phyloP scores from a whole-genome alignment of 805 yeast species.

The Kazachstania kunashirensis region DNA sequence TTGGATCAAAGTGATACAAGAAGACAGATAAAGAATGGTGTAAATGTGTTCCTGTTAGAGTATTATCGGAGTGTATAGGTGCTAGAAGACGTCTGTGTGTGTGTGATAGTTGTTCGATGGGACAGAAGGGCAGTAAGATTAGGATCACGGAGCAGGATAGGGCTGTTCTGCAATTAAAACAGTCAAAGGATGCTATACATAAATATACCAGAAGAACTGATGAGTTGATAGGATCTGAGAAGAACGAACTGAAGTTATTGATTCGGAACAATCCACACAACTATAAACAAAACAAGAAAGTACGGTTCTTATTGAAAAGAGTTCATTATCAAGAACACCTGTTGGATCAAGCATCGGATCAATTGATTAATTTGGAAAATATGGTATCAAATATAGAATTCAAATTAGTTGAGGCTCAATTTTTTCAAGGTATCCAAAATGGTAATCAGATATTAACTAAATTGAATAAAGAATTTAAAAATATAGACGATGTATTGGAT shows the following conservation, averaged over 20 bases:
- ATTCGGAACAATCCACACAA: constrained; percentile 32
- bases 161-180: constrained; percentile 77
- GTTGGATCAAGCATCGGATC: constrained; percentile 63
- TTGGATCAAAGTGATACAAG: too few species aligned
- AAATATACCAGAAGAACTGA: constrained; percentile 52
- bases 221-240: constrained; percentile 51
- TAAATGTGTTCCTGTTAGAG: too few species aligned
- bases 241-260: constrained; percentile 26
- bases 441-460: constrained; percentile 72
- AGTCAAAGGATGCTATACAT: constrained; percentile 76
- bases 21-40: too few species aligned
- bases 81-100: too few species aligned
- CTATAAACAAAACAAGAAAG: constrained; percentile 51
- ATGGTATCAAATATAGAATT: constrained; percentile 77
- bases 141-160: constrained; percentile 75
- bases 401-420: constrained; percentile 80
- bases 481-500: constrained; percentile 75
- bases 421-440: constrained; percentile 64
- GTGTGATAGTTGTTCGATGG: constrained; percentile 28
- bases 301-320: constrained; percentile 50
- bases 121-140: constrained; percentile 36
- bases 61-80: too few species aligned
- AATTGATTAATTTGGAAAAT: constrained; percentile 68
- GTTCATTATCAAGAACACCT: constrained; percentile 73
- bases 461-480: constrained; percentile 69